A percentile compares a stretch with the other conserved stretches of the same genome.
phyloP scores from a whole-genome alignment of 139 green algal genomes.

The Chlorella sorokiniana region DNA sequence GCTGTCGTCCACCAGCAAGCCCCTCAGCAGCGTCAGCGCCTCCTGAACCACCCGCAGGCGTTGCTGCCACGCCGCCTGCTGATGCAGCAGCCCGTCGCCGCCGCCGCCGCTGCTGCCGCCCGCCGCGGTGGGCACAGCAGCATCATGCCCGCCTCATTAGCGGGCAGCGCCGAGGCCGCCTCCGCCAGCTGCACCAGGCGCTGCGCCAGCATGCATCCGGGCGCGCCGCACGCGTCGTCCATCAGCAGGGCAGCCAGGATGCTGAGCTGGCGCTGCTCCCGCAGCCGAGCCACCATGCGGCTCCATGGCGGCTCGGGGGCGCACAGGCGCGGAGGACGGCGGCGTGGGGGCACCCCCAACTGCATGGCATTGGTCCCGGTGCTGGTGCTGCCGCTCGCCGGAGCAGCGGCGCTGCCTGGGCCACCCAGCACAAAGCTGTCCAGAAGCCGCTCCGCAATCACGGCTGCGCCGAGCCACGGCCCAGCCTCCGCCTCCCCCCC shows the following conservation, averaged over 20 bases:
- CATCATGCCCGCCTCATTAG: neutral
- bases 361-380: neutral
- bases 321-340: too few species aligned
- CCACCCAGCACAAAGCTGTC: slow-evolving; percentile 17
- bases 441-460: slow-evolving; percentile 9
- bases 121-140: slow-evolving; percentile 14
- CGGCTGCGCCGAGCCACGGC: slow-evolving; percentile 6
- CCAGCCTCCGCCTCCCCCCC: neutral
- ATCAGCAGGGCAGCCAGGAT: slow-evolving; percentile 5
- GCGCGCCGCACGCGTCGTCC: slow-evolving; percentile 3
- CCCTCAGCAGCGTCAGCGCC: slow-evolving; percentile 39
- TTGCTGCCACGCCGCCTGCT: slow-evolving; percentile 32
- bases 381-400: too few species aligned
- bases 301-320: slow-evolving; percentile 12
- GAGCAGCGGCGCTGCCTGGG: too few species aligned
- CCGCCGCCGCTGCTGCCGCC: neutral
- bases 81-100: slow-evolving; percentile 7
- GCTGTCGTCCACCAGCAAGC: slow-evolving; percentile 26
- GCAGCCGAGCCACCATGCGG: slow-evolving; percentile 16
- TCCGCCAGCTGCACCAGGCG: slow-evolving; percentile 30
- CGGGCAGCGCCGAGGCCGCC: neutral
- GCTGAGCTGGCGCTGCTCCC: slow-evolving; percentile 3
- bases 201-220: slow-evolving; percentile 15
- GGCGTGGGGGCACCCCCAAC: too few species aligned
- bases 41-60: slow-evolving; percentile 44